These are phyloP conservation scores for Torrubiellomyces zombiae DNA, from an alignment of 2,329 filamentous ascomycete species.

Conservation along the genomic window DNA sequence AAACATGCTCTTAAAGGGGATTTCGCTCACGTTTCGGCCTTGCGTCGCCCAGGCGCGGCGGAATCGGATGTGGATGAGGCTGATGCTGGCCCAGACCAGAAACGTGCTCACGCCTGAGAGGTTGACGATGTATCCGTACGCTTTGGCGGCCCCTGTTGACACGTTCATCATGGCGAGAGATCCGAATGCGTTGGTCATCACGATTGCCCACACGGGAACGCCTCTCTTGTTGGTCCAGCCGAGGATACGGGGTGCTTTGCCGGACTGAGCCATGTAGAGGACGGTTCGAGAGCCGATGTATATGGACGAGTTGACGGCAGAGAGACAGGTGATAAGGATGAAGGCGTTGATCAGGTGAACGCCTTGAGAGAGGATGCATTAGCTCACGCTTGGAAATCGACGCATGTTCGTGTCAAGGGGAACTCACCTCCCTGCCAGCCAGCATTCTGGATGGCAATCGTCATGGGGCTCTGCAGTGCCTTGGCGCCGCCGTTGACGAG, in stretches of 20 bases:
- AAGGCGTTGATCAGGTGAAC: slow-evolving; percentile 66
- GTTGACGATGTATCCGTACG: slow-evolving; percentile 55
- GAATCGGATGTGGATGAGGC: slow-evolving; percentile 56
- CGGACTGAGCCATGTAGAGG: slow-evolving; percentile 57
- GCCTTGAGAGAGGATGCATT: slow-evolving; percentile 10
- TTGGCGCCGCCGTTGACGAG: slow-evolving; percentile 45
- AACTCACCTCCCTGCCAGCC: slow-evolving; percentile 47
- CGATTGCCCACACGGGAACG: slow-evolving; percentile 41
- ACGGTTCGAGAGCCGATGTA: slow-evolving; percentile 64
- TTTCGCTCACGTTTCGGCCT: slow-evolving; percentile 32
- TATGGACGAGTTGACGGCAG: slow-evolving; percentile 57
- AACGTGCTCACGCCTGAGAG: slow-evolving; percentile 55
- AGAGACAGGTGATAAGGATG: slow-evolving; percentile 56
- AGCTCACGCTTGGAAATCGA: too few relatives aligned
- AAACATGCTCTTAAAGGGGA: slow-evolving; percentile 37
- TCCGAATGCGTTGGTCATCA: slow-evolving; percentile 55
- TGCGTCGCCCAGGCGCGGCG: slow-evolving; percentile 44
- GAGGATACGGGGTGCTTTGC: slow-evolving; percentile 53
- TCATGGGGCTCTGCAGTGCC: slow-evolving; percentile 56
- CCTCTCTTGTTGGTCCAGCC: slow-evolving; percentile 51
- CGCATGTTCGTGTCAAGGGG: too few relatives aligned
- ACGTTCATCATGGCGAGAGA: slow-evolving; percentile 62
- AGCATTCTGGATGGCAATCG: slow-evolving; percentile 55
- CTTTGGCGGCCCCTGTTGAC: slow-evolving; percentile 45
- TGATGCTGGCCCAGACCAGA: slow-evolving; percentile 55